Evolutionary conservation across 2,329 filamentous ascomycete species (phyloP).

Genomic region (Drechslerella coelobrocha): DNA sequence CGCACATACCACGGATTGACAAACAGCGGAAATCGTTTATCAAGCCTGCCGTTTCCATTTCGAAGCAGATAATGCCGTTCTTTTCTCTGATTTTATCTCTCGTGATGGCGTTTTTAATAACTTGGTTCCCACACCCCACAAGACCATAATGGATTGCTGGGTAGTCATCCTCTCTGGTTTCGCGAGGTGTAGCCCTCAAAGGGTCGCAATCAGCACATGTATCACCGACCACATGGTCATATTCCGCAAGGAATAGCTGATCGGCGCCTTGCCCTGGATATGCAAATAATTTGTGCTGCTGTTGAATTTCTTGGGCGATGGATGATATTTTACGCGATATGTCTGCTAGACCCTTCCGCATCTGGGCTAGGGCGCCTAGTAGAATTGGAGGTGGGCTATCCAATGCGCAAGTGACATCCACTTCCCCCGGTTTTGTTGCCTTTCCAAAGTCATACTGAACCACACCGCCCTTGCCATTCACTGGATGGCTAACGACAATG

Average conservation of each 20-base stretch:
- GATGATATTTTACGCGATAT: too few relatives aligned
- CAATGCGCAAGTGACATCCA: not conserved
- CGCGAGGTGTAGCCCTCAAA: too few relatives aligned
- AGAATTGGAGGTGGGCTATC: constrained; percentile 6
- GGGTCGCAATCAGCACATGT: too few relatives aligned
- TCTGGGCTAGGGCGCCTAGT: not conserved
- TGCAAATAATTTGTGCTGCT: not conserved
- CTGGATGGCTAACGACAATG: constrained; percentile 20
- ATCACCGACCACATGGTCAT: not conserved
- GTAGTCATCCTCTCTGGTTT: too few relatives aligned
- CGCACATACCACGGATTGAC: constrained; percentile 19
- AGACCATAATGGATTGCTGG: too few relatives aligned
- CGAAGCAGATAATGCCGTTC: not conserved
- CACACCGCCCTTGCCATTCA: not conserved
- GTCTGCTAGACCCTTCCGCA: not conserved
- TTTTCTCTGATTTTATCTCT: not conserved
- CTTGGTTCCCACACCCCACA: constrained; percentile 15
- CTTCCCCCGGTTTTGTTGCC: not conserved
- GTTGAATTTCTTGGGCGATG: too few relatives aligned
- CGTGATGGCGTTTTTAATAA: constrained; percentile 12
- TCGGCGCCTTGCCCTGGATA: constrained; percentile 12
- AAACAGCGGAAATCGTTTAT: constrained; percentile 19
- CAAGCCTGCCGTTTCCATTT: constrained; percentile 12
- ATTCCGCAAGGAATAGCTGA: not conserved
- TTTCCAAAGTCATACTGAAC: constrained; percentile 19